These are phyloP conservation scores for Trichoderma semiorbis DNA, from an alignment of 2,329 filamentous ascomycete genomes.

Conservation along the genomic window DNA sequence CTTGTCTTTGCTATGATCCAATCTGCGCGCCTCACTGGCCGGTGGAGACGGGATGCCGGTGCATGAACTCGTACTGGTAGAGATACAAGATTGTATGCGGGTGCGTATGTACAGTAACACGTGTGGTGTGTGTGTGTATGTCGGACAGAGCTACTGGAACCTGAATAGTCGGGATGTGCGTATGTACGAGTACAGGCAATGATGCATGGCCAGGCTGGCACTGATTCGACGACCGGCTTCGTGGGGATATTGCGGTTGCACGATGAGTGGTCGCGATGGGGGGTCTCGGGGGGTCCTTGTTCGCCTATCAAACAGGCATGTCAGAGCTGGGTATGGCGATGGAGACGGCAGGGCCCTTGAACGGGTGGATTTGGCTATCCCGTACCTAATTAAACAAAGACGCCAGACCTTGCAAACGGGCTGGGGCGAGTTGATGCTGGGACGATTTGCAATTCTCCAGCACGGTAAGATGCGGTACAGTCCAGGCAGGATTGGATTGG, in stretches of 20 bases:
- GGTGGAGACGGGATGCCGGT: not conserved
- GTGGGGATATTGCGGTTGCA: not conserved
- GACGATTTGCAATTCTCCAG: not conserved
- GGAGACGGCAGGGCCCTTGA: slow-evolving; percentile 12
- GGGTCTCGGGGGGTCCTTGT: slow-evolving; percentile 4
- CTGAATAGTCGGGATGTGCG: not conserved
- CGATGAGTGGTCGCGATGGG: not conserved
- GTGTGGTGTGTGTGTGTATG: not conserved
- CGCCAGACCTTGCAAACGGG: not conserved
- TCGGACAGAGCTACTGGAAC: not conserved
- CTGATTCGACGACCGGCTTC: not conserved
- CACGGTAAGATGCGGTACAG: too few relatives aligned
- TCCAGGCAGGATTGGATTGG: not conserved
- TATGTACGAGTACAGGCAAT: not conserved
- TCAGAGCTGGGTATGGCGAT: not conserved
- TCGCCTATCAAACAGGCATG: slow-evolving; percentile 14
- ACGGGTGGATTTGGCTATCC: slow-evolving; percentile 8
- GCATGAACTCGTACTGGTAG: slow-evolving; percentile 15
- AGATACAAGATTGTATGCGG: not conserved
- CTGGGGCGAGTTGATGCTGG: not conserved
- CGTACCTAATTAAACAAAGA: slow-evolving; percentile 18
- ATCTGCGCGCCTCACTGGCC: slow-evolving; percentile 1
- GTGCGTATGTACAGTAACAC: not conserved
- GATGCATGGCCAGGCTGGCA: not conserved
- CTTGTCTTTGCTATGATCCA: slow-evolving; percentile 13